Evolutionary conservation across 2,329 filamentous ascomycete genomes (phyloP), one percentile per base, ranked within the genome.

Genomic region (Exophiala mesophila): DNA sequence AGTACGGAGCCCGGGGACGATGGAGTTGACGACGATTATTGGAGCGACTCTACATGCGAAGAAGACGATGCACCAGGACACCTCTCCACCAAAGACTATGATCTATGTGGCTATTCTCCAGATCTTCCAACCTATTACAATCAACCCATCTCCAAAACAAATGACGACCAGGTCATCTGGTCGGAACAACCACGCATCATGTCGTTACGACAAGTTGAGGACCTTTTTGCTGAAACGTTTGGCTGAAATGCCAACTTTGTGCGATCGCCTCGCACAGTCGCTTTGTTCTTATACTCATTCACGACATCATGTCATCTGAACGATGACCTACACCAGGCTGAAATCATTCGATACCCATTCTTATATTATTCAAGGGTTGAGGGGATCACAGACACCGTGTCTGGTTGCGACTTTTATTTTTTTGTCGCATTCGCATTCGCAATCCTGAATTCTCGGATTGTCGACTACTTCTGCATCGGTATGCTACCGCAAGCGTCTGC

Each of bases 121-220:
- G 12, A 34, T 13, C 7, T 8, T 6, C 15, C 32, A 18, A n/a
- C 4, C 9, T 17, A 10, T 34, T 9, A 6, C 6, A 17, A 6
- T 19, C 32, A 15, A 17, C n/a, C 4, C 6, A 10, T 18, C n/a
- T 18, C 15, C 15, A 7, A 13, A 10, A 17, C 8, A 18, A 28
- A 43, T 23, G 47, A 50, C 18, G 48, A 51, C 24, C 13, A 43
- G 5, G n/a, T 44, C 12, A 35, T 51, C 4, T 51, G 48, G 48
- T 43, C 48, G 4, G 41, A 51, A 21, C 48, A 51, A 26, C 48
- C 48, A 15, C 41, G 33, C 16, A 44, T 51, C 23, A 20, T 45
- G 36, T 43, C 41, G 4, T 35, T n/a, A 5, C 39, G 23, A 12
- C 44, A 51, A 37, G 45, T 36, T 12, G 32, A 47, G 8, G 39